phyloP scores from a whole-genome alignment of 257 asterid genomes.

The Fraxinus americana region DNA sequence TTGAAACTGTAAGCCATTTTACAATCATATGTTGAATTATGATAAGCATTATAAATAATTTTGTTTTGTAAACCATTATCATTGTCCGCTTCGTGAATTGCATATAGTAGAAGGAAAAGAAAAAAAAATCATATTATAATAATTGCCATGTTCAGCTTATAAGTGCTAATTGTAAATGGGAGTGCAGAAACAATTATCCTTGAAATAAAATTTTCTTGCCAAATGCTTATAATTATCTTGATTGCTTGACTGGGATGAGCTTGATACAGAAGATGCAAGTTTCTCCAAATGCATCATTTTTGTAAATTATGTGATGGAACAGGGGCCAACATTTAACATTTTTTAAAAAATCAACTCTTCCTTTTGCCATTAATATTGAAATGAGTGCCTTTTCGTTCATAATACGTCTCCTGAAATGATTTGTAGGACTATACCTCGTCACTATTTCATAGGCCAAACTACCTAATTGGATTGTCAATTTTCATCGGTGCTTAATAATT shows the following conservation, averaged over 20 bases:
- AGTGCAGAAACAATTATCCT: too few species aligned
- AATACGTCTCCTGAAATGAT: too few species aligned
- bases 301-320: background rate
- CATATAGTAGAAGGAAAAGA: background rate
- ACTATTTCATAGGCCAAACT: too few species aligned
- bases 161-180: background rate
- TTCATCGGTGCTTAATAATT: background rate
- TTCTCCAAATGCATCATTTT: background rate
- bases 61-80: background rate
- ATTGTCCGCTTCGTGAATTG: background rate
- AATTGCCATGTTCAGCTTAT: background rate
- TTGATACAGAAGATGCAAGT: background rate
- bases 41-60: background rate
- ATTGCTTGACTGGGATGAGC: slow-evolving; percentile 10
- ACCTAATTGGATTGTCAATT: too few species aligned
- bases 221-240: background rate
- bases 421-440: too few species aligned
- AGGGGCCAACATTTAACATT: background rate
- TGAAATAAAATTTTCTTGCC: background rate
- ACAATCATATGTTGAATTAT: slow-evolving; percentile 1
- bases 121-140: too few species aligned
- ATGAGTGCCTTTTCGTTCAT: background rate
- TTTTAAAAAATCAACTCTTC: background rate
- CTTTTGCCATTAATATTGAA: slow-evolving; percentile 7
- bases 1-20: slow-evolving; percentile 66